A percentile compares a stretch with the other conserved stretches of the same genome.
These are phyloP conservation scores for Amanita fuliginea DNA, from an alignment of 768 basidiomycete species.

Conservation along the genomic window DNA sequence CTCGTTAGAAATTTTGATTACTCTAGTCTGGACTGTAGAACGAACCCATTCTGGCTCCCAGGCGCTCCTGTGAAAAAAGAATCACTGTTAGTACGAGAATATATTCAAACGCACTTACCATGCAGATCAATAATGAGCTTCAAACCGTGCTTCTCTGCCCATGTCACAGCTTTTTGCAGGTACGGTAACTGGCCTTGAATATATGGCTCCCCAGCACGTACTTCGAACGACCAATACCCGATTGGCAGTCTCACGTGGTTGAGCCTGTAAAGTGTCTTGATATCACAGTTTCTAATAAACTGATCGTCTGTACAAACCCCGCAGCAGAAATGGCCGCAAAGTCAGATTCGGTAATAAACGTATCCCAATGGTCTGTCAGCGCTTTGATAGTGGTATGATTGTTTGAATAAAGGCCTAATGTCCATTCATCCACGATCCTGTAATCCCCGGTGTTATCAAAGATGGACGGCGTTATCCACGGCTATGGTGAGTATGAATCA, in stretches of 20 bases:
- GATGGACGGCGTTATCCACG: constrained; percentile 71
- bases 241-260: constrained; percentile 82
- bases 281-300: neutral
- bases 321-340: constrained; percentile 65
- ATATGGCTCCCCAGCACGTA: constrained; percentile 69
- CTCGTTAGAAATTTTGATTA: neutral
- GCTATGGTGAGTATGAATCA: constrained; percentile 23
- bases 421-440: constrained; percentile 67
- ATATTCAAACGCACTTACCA: constrained; percentile 19
- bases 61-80: constrained; percentile 39
- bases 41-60: constrained; percentile 76
- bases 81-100: constrained; percentile 4
- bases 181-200: constrained; percentile 69
- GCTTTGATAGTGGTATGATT: constrained; percentile 29
- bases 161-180: constrained; percentile 51
- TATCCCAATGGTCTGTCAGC: constrained; percentile 67
- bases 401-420: constrained; percentile 58
- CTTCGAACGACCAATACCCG: constrained; percentile 86
- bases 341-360: constrained; percentile 78
- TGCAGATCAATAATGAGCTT: constrained; percentile 79
- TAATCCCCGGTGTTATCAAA: constrained; percentile 55
- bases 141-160: constrained; percentile 60
- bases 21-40: neutral
- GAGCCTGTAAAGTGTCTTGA: constrained; percentile 29
- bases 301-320: constrained; percentile 33